Evolutionary conservation across 768 basidiomycete genomes (phyloP).

Genomic region (Filobasidium floriforme): DNA sequence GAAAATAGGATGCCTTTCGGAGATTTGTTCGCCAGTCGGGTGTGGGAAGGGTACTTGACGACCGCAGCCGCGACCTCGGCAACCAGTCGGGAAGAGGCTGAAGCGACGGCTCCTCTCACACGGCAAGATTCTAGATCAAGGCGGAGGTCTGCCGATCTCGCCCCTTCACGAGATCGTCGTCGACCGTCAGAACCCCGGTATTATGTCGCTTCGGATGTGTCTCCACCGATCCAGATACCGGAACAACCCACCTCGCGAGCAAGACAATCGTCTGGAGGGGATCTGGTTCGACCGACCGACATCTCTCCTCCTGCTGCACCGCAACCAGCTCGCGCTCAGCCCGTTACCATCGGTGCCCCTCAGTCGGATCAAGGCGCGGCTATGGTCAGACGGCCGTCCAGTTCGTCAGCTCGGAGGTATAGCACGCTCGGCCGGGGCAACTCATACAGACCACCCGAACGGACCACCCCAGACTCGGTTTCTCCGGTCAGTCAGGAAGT

Average conservation of each 20-base stretch:
- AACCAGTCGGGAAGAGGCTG: background rate
- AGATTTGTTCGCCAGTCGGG: conserved; percentile 79
- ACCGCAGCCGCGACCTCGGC: background rate
- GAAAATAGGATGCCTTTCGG: conserved; percentile 79
- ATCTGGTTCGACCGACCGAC: background rate
- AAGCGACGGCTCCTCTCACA: background rate
- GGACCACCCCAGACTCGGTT: background rate
- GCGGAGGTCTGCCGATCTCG: background rate
- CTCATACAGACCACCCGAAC: background rate
- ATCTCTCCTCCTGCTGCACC: background rate
- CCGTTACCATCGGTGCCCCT: background rate
- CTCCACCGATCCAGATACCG: background rate
- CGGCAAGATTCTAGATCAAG: background rate
- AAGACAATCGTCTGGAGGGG: background rate
- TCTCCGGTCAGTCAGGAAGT: background rate
- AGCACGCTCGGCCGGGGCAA: background rate
- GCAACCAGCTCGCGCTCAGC: background rate
- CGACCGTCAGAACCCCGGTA: conserved; percentile 34
- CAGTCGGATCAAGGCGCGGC: background rate
- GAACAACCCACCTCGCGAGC: background rate
- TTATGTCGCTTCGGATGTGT: conserved; percentile 29
- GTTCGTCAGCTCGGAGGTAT: background rate
- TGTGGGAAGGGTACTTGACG: conserved; percentile 39
- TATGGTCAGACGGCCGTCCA: background rate
- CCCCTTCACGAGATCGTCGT: conserved; percentile 10